phyloP scores from a whole-genome alignment of 148 eudicot species.

The Rhododendron griersonianum region DNA sequence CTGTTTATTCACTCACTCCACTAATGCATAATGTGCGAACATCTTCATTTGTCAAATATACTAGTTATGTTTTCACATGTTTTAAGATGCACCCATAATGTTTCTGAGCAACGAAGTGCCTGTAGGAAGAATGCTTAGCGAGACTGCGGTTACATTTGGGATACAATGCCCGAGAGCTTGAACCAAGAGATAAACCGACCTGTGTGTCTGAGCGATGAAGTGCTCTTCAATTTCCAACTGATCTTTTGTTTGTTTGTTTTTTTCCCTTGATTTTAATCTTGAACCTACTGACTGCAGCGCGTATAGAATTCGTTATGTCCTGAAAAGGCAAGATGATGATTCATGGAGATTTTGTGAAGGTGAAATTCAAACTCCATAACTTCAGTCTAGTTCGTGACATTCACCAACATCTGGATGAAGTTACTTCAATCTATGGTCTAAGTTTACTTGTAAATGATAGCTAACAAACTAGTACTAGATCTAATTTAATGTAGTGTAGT shows the following conservation, averaged over 20 bases:
- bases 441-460: slow-evolving; percentile 15
- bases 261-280: background rate
- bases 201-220: background rate
- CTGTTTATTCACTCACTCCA: background rate
- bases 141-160: background rate
- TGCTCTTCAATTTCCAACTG: background rate
- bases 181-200: background rate
- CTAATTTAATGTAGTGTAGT: slow-evolving; percentile 2
- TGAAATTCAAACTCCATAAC: slow-evolving; percentile 47
- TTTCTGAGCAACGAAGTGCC: background rate
- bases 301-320: slow-evolving; percentile 62
- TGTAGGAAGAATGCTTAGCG: background rate
- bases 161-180: background rate
- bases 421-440: background rate
- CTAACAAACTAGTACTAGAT: slow-evolving; percentile 9
- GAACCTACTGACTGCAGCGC: slow-evolving; percentile 49
- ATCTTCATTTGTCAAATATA: background rate
- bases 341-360: slow-evolving; percentile 89
- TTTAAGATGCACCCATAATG: background rate
- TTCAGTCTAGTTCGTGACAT: slow-evolving; percentile 7
- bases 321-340: slow-evolving; percentile 72
- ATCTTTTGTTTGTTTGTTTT: background rate
- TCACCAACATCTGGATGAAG: background rate
- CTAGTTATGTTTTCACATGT: background rate
- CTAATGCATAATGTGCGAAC: background rate